Evolutionary conservation across 2,329 filamentous ascomycete species (phyloP).

Genomic region (Nannizziopsis barbatae): DNA sequence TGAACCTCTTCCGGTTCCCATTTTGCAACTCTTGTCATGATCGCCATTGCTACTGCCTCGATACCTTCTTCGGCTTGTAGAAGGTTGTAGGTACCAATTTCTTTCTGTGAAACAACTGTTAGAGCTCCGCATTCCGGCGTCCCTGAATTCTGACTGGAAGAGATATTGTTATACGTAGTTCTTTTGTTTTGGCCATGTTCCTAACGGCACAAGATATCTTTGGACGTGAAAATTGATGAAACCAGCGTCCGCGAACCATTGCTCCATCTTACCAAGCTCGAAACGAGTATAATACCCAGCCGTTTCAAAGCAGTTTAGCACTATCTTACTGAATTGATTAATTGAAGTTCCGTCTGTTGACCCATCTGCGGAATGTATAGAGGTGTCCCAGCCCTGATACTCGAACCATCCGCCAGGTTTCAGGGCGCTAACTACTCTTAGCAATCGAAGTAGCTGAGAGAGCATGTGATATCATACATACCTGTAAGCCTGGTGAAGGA

Average conservation of each 20-base stretch:
- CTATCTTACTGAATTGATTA: constrained; percentile 3
- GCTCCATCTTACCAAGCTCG: constrained; percentile 14
- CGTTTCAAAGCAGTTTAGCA: background rate
- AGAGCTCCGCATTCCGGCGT: no score
- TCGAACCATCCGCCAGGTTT: constrained; percentile 38
- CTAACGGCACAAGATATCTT: constrained; percentile 20
- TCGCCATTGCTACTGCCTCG: constrained; percentile 22
- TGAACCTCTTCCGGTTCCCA: constrained; percentile 24
- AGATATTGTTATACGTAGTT: constrained; percentile 14
- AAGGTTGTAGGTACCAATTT: constrained; percentile 20
- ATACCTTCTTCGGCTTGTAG: constrained; percentile 21
- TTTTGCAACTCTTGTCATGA: constrained; percentile 19
- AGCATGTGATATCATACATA: constrained; percentile 17
- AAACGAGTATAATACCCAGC: constrained; percentile 7
- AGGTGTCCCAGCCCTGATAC: constrained; percentile 26
- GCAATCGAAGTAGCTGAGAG: no score
- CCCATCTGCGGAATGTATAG: constrained; percentile 22
- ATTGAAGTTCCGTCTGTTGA: constrained; percentile 14
- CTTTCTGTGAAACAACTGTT: constrained; percentile 16
- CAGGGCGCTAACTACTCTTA: constrained; percentile 9
- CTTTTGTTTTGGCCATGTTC: constrained; percentile 22
- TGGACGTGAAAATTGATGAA: constrained; percentile 19
- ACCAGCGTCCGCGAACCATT: constrained; percentile 20
- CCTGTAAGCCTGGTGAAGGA: constrained; percentile 41
- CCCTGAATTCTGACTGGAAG: background rate